Base-by-base conservation (phyloP, 129 eudicot species). In the Saussurea involucrata region DNA sequence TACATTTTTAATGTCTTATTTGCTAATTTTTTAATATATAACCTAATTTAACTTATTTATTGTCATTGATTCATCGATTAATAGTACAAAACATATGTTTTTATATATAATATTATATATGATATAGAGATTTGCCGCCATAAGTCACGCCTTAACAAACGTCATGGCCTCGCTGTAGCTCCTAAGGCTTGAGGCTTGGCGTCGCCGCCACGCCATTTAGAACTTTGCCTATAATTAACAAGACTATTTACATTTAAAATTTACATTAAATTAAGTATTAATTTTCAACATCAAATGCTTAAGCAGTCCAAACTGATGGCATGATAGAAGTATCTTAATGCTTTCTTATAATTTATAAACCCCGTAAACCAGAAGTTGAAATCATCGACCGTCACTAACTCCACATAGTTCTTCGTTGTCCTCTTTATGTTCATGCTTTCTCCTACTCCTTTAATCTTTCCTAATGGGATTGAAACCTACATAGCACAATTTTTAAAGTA, bases 341-440 rank as follows among this genome's bases (percentile, higher is more conserved):
- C 61, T 68, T 75, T 75, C 28, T 61, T 63, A 61, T 74, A 58
- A 61, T 69, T 68, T 18, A 20, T 31, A 58, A 82, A 64, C 15
- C 82, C 82, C 78, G 76, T 18, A 71, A 82, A 82, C 88, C 83
- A 85, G 68, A 85, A 85, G 53, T 40, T 80, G 57, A 76, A 81
- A 72, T 77, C 79, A 68, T 77, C 88, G 7, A 80, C 72, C 0
- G 83, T 76, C 31, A 70, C 82, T 10, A 82, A 34, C 72, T 82
- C 74, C 17, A 82, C 29, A 58, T 76, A 76, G 63, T 82, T 75
- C 18, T 75, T 24, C 28, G 76, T 68, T 24, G 76, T 71, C 72
- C 8, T 75, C 40, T 75, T 75, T 34, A 20, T 27, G 70, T 75
- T 75, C 70, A 33, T 10, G 80, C 80, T 60, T 37, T 75, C 85